Conservation (phyloP, 164 flowering plant species). For the Magnolia officinalis region DNA sequence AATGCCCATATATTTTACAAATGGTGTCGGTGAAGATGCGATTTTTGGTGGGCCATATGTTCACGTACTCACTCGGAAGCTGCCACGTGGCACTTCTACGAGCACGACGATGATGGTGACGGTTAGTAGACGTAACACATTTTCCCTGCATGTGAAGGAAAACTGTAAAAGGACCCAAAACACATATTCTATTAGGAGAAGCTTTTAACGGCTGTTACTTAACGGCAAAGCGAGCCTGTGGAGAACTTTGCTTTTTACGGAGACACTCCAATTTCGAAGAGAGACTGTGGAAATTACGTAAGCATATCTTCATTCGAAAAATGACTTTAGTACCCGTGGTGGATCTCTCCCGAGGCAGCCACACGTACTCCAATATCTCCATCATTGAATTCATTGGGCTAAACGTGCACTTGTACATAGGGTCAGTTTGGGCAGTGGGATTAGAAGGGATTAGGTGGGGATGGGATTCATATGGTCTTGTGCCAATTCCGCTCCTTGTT, state of each 20-base stretch:
- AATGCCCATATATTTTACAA: too few species aligned
- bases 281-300: background rate
- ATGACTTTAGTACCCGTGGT: too few species aligned
- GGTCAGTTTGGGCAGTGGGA: too few species aligned
- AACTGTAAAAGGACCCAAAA: background rate
- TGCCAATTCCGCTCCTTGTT: too few species aligned
- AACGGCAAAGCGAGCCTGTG: conserved; percentile 1
- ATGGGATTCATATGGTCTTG: too few species aligned
- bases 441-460: too few species aligned
- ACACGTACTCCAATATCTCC: too few species aligned
- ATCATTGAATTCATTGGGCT: too few species aligned
- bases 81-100: background rate
- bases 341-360: too few species aligned
- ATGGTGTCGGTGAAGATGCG: too few species aligned
- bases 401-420: too few species aligned
- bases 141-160: background rate
- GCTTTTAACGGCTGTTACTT: conserved; percentile 7
- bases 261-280: background rate
- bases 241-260: background rate
- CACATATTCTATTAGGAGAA: background rate
- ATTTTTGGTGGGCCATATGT: too few species aligned
- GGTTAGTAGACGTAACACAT: conserved; percentile 1
- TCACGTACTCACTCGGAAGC: background rate
- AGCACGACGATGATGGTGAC: background rate
- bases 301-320: background rate